Conservation (phyloP, 768 basidiomycete species). For the Hypholoma sublateritium region DNA sequence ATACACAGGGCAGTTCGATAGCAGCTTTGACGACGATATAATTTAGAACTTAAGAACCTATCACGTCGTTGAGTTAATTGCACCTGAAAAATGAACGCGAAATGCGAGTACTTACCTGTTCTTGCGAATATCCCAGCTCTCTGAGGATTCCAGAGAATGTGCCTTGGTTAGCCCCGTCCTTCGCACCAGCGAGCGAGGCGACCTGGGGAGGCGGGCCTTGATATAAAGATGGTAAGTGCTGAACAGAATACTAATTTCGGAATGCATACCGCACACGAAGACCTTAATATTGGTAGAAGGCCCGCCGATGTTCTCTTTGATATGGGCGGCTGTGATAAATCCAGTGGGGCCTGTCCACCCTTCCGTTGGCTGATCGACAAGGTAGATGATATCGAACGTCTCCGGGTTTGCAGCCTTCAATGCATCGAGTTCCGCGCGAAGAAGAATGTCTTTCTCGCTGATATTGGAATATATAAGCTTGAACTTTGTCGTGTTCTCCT, state of each 20-base stretch:
- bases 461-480: slow-evolving; percentile 88
- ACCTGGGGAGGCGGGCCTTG: slow-evolving; percentile 83
- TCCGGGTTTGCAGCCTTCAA: slow-evolving; percentile 64
- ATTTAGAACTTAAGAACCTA: slow-evolving; percentile 8
- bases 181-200: slow-evolving; percentile 81
- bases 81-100: neutral
- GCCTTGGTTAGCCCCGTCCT: slow-evolving; percentile 83
- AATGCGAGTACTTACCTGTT: slow-evolving; percentile 56
- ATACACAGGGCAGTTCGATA: no score
- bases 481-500: slow-evolving; percentile 85
- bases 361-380: slow-evolving; percentile 70
- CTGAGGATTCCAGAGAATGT: slow-evolving; percentile 73
- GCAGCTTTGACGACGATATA: no score
- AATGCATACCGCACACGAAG: slow-evolving; percentile 74
- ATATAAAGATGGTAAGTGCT: neutral
- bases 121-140: slow-evolving; percentile 77
- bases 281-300: slow-evolving; percentile 75
- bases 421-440: slow-evolving; percentile 72
- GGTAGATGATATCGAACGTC: slow-evolving; percentile 77
- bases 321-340: slow-evolving; percentile 66
- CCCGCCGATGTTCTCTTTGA: slow-evolving; percentile 66
- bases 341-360: slow-evolving; percentile 67
- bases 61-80: neutral
- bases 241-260: neutral
- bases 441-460: slow-evolving; percentile 85